Percentiles rank a stretch among this genome's conserved stretches.
These are phyloP conservation scores for Durotheca rogersii DNA, from an alignment of 495 filamentous ascomycete species.

Conservation along the genomic window DNA sequence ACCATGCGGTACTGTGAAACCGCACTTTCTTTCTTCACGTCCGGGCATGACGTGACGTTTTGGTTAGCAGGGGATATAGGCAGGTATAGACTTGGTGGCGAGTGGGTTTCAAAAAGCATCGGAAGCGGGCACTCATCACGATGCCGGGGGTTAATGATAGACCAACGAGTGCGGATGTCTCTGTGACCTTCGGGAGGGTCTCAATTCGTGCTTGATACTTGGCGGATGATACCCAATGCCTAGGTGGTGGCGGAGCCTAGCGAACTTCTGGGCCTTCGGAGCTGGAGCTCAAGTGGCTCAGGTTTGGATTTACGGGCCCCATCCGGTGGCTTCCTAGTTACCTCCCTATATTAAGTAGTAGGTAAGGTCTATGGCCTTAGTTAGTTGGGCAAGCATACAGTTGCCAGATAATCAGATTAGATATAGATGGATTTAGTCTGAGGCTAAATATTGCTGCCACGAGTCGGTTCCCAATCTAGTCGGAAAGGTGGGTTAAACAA, in stretches of 20 bases:
- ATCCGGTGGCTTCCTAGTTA: no score
- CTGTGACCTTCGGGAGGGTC: conserved; percentile 13
- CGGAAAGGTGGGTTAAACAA: no score
- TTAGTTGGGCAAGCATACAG: no score
- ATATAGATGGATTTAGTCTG: neutral
- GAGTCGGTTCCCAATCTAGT: neutral
- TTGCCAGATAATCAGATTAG: neutral
- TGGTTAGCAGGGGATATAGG: conserved; percentile 7
- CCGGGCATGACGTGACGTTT: conserved; percentile 14
- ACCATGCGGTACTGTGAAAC: conserved; percentile 27
- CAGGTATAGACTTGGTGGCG: conserved; percentile 24
- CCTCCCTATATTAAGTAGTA: no score
- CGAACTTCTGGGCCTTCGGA: conserved; percentile 7
- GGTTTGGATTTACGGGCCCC: no score
- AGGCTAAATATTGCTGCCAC: neutral
- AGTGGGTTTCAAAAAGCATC: conserved; percentile 30
- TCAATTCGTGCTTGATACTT: conserved; percentile 17
- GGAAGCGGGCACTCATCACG: conserved; percentile 26
- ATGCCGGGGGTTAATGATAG: conserved; percentile 26
- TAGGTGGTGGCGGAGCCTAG: conserved; percentile 10
- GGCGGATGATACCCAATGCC: conserved; percentile 28
- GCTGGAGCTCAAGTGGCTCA: no score
- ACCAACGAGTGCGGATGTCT: conserved; percentile 4
- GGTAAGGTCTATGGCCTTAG: no score
- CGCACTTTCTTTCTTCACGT: conserved; percentile 20